These are phyloP conservation scores for Ustilaginoidea virens DNA, from an alignment of 2,329 filamentous ascomycete species.

Conservation along the genomic window DNA sequence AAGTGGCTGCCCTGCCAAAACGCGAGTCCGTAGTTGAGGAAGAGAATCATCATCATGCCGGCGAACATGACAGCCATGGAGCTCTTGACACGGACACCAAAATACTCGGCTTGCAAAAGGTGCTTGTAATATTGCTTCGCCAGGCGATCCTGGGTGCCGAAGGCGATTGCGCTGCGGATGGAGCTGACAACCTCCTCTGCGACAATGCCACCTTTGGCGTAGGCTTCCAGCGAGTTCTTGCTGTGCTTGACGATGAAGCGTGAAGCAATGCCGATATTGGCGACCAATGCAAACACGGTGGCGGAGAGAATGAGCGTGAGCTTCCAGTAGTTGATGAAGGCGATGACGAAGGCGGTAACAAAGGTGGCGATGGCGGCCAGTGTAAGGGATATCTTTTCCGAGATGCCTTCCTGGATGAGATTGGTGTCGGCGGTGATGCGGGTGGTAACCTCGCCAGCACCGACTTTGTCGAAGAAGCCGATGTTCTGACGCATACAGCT, in stretches of 20 bases:
- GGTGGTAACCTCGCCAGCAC: constrained; percentile 84
- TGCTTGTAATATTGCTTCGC: constrained; percentile 71
- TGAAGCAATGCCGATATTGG: constrained; percentile 61
- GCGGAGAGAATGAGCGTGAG: constrained; percentile 76
- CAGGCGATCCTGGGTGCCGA: constrained; percentile 86
- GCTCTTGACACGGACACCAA: constrained; percentile 61
- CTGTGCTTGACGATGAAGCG: constrained; percentile 66
- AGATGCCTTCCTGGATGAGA: constrained; percentile 83
- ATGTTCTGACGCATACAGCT: constrained; percentile 82
- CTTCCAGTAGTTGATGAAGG: constrained; percentile 86
- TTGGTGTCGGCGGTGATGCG: constrained; percentile 92
- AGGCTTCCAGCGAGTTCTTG: constrained; percentile 62
- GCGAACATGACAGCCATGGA: constrained; percentile 66
- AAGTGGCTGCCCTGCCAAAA: constrained; percentile 81
- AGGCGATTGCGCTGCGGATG: constrained; percentile 81
- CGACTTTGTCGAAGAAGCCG: constrained; percentile 83
- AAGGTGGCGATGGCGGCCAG: constrained; percentile 68
- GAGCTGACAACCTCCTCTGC: constrained; percentile 93
- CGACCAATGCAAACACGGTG: constrained; percentile 63
- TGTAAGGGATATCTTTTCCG: constrained; percentile 72
- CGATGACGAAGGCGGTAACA: constrained; percentile 76
- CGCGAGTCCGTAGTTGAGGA: constrained; percentile 72
- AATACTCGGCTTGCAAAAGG: constrained; percentile 55
- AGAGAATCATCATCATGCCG: constrained; percentile 69
- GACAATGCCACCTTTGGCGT: constrained; percentile 71